Evolutionary conservation across 2,329 filamentous ascomycete genomes (phyloP).

Genomic region (Nigrospora oryzae): DNA sequence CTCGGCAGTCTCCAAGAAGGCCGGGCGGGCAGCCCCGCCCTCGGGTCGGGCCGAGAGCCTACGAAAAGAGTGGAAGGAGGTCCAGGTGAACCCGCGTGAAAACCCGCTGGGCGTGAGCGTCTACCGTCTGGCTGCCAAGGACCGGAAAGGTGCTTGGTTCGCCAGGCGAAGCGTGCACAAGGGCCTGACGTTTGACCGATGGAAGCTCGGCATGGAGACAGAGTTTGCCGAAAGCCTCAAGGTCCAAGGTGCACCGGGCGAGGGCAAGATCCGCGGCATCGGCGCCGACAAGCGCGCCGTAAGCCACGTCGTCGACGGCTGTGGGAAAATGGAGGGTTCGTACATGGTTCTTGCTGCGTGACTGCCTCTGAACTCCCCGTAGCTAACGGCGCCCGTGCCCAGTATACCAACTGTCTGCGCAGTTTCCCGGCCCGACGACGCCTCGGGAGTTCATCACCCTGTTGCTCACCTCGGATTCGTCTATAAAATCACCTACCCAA

Average conservation of each 20-base stretch:
- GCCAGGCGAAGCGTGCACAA: constrained; percentile 76
- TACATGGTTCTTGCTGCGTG: constrained; percentile 1
- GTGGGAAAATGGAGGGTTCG: constrained; percentile 56
- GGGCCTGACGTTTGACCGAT: constrained; percentile 66
- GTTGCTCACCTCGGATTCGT: constrained; percentile 58
- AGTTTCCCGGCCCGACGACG: constrained; percentile 83
- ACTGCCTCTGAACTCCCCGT: constrained; percentile 3
- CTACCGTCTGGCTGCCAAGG: constrained; percentile 71
- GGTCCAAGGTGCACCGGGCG: constrained; percentile 59
- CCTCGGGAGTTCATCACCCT: constrained; percentile 83
- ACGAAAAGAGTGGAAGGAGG: constrained; percentile 81
- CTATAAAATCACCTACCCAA: constrained; percentile 23
- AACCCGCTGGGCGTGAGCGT: constrained; percentile 71
- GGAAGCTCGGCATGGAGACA: constrained; percentile 65
- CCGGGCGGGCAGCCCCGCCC: constrained; percentile 38
- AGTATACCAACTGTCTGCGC: constrained; percentile 81
- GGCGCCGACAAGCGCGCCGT: constrained; percentile 72
- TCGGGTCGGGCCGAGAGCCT: constrained; percentile 46
- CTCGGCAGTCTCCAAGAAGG: constrained; percentile 34
- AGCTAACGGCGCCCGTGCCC: constrained; percentile 1
- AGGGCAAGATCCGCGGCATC: constrained; percentile 74
- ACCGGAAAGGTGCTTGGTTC: constrained; percentile 86
- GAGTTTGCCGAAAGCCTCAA: constrained; percentile 77
- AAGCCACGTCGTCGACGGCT: constrained; percentile 44
- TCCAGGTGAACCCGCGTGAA: constrained; percentile 62